Evolutionary conservation across 768 basidiomycete genomes (phyloP), one percentile per base, ranked within the genome.

Genomic region (Lactifluus pinguis): DNA sequence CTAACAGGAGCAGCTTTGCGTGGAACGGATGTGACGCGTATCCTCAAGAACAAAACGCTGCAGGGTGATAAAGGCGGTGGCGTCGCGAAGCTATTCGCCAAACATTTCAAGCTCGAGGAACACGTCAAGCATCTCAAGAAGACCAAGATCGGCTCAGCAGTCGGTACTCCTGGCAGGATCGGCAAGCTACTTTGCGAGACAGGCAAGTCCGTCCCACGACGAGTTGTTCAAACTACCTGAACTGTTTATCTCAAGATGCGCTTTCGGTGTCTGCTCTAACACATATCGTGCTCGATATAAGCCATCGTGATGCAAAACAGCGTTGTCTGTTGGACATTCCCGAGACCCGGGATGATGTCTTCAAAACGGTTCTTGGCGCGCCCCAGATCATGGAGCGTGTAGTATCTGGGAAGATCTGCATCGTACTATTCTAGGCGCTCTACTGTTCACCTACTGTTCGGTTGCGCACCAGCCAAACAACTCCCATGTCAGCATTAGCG

Each of bases 31-130:
- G 82, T 93, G 19, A 87, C 89, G 41, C 77, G 92, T 60, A 76
- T 83, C 55, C 77, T 93, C 57, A 86, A 81, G 71, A 80, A 85
- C 72, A 83, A 80, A 72, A 81, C 74, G 64, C 76, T 91, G 54
- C 77, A 83, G 57, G 87, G 88, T 39, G 86, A 89, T 25, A 94
- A 92, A 69, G 86, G 90, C 57, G 92, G 90, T 11, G 92, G 95
- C 65, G 86, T 97, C 36, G 94, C 89, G 21, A 98, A 98, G 72
- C 81, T 99, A 30, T 98, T 98, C 68, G 92, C 95, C 34, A 94
- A 87, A 72, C 95, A 98, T 70, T 85, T 95, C 75, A 97, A 95
- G 74, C 76, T 95, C 44, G 76, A 86, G 52, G 90, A 95, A 59
- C 95, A 98, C 72, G 83, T 89, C 68, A 76, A 83, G 15, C 91